Conservation (phyloP, 345 rosid genomes). For the Tarenaya hassleriana region DNA sequence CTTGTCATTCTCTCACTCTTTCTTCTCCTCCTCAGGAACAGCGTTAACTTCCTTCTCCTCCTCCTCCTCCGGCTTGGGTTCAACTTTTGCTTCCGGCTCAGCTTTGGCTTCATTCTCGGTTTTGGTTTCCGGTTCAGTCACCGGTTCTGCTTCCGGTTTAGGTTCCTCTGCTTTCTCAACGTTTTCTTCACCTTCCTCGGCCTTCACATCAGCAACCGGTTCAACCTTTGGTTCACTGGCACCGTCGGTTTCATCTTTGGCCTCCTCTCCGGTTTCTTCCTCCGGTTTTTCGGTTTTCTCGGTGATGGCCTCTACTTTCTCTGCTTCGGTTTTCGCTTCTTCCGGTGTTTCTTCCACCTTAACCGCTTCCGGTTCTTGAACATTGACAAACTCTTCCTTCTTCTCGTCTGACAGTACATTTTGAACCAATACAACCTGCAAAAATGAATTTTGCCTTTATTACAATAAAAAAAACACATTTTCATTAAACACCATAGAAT, state of each 20-base stretch:
- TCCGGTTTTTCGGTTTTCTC: too few species aligned
- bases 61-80: slow-evolving; percentile 23
- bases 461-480: not conserved
- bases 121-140: too few species aligned
- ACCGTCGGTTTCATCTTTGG: too few species aligned
- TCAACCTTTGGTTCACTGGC: too few species aligned
- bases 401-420: slow-evolving; percentile 38
- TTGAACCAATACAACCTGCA: slow-evolving; percentile 47
- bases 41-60: slow-evolving; percentile 13
- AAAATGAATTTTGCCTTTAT: not conserved
- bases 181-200: slow-evolving; percentile 34
- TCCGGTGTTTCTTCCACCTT: slow-evolving; percentile 17
- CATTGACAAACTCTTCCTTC: slow-evolving; percentile 28
- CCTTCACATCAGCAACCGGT: too few species aligned
- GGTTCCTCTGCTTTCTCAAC: slow-evolving; percentile 15
- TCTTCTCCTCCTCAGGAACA: slow-evolving; percentile 19
- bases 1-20: slow-evolving; percentile 17
- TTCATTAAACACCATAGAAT: too few species aligned
- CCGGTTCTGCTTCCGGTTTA: slow-evolving; percentile 7
- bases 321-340: slow-evolving; percentile 21
- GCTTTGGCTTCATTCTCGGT: slow-evolving; percentile 13
- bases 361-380: slow-evolving; percentile 17
- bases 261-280: too few species aligned
- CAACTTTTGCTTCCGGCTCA: slow-evolving; percentile 22
- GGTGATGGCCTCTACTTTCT: too few species aligned